Conservation (phyloP, 2,329 filamentous ascomycete genomes). For the Aspergillus ibericus region DNA sequence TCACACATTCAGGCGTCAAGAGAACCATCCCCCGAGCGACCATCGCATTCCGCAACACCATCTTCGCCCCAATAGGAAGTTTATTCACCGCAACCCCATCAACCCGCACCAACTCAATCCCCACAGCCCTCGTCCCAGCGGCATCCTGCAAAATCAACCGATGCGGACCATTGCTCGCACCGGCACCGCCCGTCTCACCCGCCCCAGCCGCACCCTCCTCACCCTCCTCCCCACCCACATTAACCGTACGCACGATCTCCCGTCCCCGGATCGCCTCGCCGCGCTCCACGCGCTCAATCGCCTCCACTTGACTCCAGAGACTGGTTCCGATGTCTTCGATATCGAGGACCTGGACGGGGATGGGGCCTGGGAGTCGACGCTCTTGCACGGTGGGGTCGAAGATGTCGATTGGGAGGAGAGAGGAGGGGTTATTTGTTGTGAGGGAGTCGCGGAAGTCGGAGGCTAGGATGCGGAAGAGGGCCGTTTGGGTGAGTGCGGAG, state of each 20-base stretch:
- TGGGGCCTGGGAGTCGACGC: slow-evolving; percentile 57
- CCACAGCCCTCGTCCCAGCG: slow-evolving; percentile 67
- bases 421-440: slow-evolving; percentile 46
- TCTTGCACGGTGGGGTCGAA: slow-evolving; percentile 57
- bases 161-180: slow-evolving; percentile 60
- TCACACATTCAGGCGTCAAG: slow-evolving; percentile 66
- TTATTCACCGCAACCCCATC: slow-evolving; percentile 61
- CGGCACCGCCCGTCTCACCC: slow-evolving; percentile 16
- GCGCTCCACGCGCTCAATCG: slow-evolving; percentile 56
- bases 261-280: slow-evolving; percentile 62
- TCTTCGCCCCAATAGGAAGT: slow-evolving; percentile 75
- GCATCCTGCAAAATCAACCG: slow-evolving; percentile 81
- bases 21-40: slow-evolving; percentile 75
- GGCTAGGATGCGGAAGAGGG: slow-evolving; percentile 74
- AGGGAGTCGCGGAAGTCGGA: slow-evolving; percentile 70
- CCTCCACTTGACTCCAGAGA: slow-evolving; percentile 84
- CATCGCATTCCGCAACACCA: slow-evolving; percentile 66
- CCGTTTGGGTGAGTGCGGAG: slow-evolving; percentile 73
- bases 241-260: slow-evolving; percentile 75
- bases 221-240: slow-evolving; percentile 51
- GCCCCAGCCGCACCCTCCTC: slow-evolving; percentile 31
- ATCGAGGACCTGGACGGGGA: slow-evolving; percentile 80
- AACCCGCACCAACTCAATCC: slow-evolving; percentile 68
- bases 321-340: slow-evolving; percentile 79
- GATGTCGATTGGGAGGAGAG: slow-evolving; percentile 59